Percentiles rank a stretch among this genome's conserved stretches.
Evolutionary conservation across 345 rosid species (phyloP).

Genomic region (Streptanthus diversifolius): DNA sequence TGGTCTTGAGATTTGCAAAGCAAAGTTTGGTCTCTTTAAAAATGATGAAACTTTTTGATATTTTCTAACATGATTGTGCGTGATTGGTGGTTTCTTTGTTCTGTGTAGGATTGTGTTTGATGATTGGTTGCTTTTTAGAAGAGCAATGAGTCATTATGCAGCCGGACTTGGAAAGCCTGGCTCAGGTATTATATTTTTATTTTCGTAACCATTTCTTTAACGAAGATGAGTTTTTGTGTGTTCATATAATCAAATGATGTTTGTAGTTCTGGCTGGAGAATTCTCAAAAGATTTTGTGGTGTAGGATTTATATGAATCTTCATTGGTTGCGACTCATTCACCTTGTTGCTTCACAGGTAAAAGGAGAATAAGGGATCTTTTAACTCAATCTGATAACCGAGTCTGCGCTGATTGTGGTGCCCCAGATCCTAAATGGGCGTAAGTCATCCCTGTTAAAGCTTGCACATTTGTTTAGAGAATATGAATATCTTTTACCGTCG

Average conservation of each 20-base stretch:
- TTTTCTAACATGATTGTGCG: not conserved
- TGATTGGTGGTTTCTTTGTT: not conserved
- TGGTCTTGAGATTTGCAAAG: not conserved
- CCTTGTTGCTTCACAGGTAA: conserved; percentile 47
- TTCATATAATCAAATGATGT: not conserved
- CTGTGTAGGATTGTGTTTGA: conserved; percentile 32
- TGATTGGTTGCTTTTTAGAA: conserved; percentile 24
- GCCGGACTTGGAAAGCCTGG: conserved; percentile 45
- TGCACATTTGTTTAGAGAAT: not conserved
- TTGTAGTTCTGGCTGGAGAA: not conserved
- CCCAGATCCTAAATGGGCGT: conserved; percentile 99
- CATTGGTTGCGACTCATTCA: not conserved
- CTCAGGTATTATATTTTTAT: conserved; percentile 49
- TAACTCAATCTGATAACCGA: conserved; percentile 75
- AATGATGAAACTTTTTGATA: not conserved
- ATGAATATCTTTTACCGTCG: too few species aligned
- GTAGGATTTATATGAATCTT: not conserved
- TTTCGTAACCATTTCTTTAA: not conserved
- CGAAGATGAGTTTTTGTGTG: not conserved
- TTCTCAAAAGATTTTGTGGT: not conserved
- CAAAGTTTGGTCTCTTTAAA: conserved; percentile 3
- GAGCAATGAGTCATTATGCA: conserved; percentile 57
- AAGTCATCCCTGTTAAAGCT: conserved; percentile 31
- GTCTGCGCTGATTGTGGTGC: conserved; percentile 94
- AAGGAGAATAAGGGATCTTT: conserved; percentile 65